Base-by-base conservation (phyloP, 2,329 filamentous ascomycete genomes). In the Arthrobotrys iridis region DNA sequence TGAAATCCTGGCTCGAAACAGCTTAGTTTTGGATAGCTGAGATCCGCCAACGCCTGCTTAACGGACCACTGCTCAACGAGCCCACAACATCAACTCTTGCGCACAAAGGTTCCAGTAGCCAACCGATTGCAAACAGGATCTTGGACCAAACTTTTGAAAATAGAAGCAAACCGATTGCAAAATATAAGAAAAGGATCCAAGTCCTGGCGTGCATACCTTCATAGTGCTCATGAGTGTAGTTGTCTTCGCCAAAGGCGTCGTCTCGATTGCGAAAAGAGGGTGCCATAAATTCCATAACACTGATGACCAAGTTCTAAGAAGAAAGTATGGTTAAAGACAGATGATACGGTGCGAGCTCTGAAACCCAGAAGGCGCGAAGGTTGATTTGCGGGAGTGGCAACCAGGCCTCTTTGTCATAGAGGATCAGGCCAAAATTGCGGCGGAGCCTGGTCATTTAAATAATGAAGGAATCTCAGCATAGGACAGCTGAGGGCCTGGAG, bases 351-450 rank as follows among this genome's bases (percentile, higher is more conserved):
- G n/a, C n/a, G n/a, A 46, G 13, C 10, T 26, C 26, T 30, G 18
- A 28, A 7, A 13, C 10, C 4, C 6, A 6, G 24, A 37, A 37
- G 24, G 15, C 18, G 30, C 46, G 50, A 24, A n/a, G 18, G 8
- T 18, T 24, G 28, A 8, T 11, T 37, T 55, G 50, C 30, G 50
- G 11, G 30, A 37, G 30, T 55, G 30, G 50, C 50, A 55, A 55
- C 15, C 40, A 43, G 40, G 40, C 40, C 40, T 3, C 28, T 33
- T 4, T 8, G 15, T 6, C 22, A 20, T 15, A 20, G 3, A 43
- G 40, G 40, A 43, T 37, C 15, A 37, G 30, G 50, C 50, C 50
- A 55, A 55, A 55, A 55, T 22, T 7, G 30, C 18, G 50, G 50
- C 50, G 50, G 18, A 55, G 15, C 30, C 22, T n/a, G 18, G 15